Evolutionary conservation across 2,329 filamentous ascomycete genomes (phyloP).

Genomic region (Leptographium radiaticola): DNA sequence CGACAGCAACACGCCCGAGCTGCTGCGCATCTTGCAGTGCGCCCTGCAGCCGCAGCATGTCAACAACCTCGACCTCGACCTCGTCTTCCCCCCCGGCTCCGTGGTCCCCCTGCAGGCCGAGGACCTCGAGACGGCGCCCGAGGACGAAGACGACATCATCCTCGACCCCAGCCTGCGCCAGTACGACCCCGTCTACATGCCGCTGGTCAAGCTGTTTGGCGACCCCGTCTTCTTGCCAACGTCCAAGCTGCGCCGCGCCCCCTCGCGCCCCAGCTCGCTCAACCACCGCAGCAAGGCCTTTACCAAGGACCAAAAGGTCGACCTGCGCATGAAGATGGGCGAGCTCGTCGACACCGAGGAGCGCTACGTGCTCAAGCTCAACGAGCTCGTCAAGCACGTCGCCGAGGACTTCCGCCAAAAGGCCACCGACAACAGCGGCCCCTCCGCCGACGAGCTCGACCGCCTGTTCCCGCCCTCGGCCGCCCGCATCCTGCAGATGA

Average conservation of each 20-base stretch:
- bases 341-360: slow-evolving; percentile 91
- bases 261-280: slow-evolving; percentile 71
- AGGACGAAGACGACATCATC: slow-evolving; percentile 51
- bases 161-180: slow-evolving; percentile 51
- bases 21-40: slow-evolving; percentile 59
- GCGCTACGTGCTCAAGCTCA: slow-evolving; percentile 79
- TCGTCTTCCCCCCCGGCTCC: slow-evolving; percentile 68
- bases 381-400: slow-evolving; percentile 69
- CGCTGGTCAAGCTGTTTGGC: slow-evolving; percentile 67
- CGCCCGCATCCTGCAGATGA: slow-evolving; percentile 68
- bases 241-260: slow-evolving; percentile 68
- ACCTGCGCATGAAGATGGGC: slow-evolving; percentile 73
- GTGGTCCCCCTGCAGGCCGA: slow-evolving; percentile 52
- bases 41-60: slow-evolving; percentile 72
- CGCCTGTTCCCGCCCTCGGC: slow-evolving; percentile 72
- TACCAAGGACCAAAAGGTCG: slow-evolving; percentile 67
- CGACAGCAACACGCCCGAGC: slow-evolving; percentile 59
- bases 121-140: slow-evolving; percentile 42
- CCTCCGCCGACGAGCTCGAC: slow-evolving; percentile 58
- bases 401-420: slow-evolving; percentile 67
- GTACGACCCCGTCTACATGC: slow-evolving; percentile 60
- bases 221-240: slow-evolving; percentile 80
- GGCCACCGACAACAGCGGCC: slow-evolving; percentile 46
- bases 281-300: slow-evolving; percentile 63
- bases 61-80: slow-evolving; percentile 75